Evolutionary conservation across 257 asterid genomes (phyloP), one percentile per base, ranked within the genome.

Genomic region (Mentha longifolia): DNA sequence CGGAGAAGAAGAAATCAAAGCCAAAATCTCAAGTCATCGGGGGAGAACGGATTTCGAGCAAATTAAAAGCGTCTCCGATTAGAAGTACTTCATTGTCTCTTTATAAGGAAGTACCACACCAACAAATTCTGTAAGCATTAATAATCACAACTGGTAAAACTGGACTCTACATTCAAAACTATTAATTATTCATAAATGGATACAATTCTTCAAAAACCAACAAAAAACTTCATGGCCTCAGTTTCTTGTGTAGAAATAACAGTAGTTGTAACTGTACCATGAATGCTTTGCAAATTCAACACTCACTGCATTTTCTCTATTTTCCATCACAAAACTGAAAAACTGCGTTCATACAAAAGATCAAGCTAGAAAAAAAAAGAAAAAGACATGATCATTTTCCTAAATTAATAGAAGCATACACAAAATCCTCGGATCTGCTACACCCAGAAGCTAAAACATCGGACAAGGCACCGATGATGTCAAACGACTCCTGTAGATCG

Each of bases 401-500:
- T 60, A 79, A 66, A 79, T 76, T 75, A 63, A 95, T 89, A 9
- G 94, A 86, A 77, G 94, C 90, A 66, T 73, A 46, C 58, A 95
- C 98, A 74, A 92, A 95, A 33, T 95, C 98, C 76, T 95, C 98
- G 30, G 92, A 89, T 5, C 65, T 82, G 35, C 81, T 66, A 49
- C 60, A 73, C 0, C 88, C 97, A 15, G 88, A 82, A 8, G 85
- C 78, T 10, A 92, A 81, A 30, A 85, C 98, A 49, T 92, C 99
- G 1, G 88, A 69, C 74, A 88, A 70, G 39, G 89, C 86, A 28
- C 97, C 97, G 1, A 88, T 87, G 17, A 87, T 76, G 42, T 92
- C 97, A 17, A 95, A 95, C 15, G 96, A 90, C 82, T 92, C 99
- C 86, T 87, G 98, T 19, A 95, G 77, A 79, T 88, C 91, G 6